These are phyloP conservation scores for Selaginella tamariscina DNA, from an alignment of 75 land plant species.

Conservation along the genomic window DNA sequence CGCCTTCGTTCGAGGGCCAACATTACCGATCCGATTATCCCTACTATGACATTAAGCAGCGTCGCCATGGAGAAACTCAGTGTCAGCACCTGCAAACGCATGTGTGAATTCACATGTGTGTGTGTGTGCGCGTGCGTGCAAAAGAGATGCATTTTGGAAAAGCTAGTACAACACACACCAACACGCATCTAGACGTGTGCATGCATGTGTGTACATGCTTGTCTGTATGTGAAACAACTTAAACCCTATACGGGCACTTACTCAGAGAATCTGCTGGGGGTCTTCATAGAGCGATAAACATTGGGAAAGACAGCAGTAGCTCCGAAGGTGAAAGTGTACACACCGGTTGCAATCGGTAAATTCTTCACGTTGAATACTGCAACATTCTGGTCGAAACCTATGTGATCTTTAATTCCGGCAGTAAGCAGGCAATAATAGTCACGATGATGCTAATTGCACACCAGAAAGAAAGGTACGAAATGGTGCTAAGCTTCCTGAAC, in stretches of 20 bases:
- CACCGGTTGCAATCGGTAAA: background rate
- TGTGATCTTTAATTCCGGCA: background rate
- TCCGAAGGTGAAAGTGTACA: background rate
- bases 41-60: background rate
- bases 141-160: background rate
- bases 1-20: background rate
- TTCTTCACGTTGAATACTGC: background rate
- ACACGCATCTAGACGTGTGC: background rate
- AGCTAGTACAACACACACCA: background rate
- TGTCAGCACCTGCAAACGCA: background rate
- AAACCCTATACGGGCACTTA: background rate
- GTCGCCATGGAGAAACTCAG: background rate
- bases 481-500: conserved; percentile 11
- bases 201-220: too few species aligned
- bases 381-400: background rate
- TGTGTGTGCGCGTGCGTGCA: background rate
- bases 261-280: background rate
- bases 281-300: conserved; percentile 1
- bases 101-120: too few species aligned
- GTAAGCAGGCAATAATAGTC: background rate
- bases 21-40: conserved; percentile 3
- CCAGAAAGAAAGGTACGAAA: conserved; percentile 5
- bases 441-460: background rate
- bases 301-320: background rate
- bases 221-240: background rate